Evolutionary conservation across 495 filamentous ascomycete species (phyloP), one percentile per base, ranked within the genome.

Genomic region (Diplogelasinospora grovesii): DNA sequence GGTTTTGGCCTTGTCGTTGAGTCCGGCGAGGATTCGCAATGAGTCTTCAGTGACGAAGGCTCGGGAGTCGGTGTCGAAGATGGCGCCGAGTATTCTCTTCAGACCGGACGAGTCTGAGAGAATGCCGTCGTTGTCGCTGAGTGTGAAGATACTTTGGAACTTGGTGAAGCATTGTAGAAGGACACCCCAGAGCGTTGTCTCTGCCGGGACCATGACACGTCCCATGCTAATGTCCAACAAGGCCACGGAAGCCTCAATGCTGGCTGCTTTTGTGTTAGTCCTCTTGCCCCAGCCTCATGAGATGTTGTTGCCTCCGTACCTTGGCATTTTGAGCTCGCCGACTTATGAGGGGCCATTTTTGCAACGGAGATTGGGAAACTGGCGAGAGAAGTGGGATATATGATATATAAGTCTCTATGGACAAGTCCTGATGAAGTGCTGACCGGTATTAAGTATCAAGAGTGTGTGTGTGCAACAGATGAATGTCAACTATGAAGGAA

Each of bases 1-100:
- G 2, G 48, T 30, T 31, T 39, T 59, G 19, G 51, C 59, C 21
- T 53, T 50, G 28, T 59, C 56, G 21, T 49, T 46, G 11, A 59
- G 46, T 0, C 34, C 48, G 8, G 45, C 48, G 8, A 57, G 35
- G 30, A 52, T 49, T 6, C 29, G 43, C 1, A 36, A 35, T 3
- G 41, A 46, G 3, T 49, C 38, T 9, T 55, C 44, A 2, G 53
- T 53, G 28, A 60, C 56, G 39, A 55, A 49, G 31, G 46, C 43
- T 6, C 34, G 50, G 8, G 39, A 45, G 22, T 39, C 43, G 9
- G 41, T 51, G 46, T 61, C 57, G 32, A 60, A 54, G 40, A 52
- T 53, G 35, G 53, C 36, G 32, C 26, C 21, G 11, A 61, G 36
- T 15, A 59, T 46, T 0, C 44, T 41, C 15, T 53, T 36, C 16